Base-by-base conservation (phyloP, 495 filamentous ascomycete genomes). In the Podospora bellae-mahoneyi region DNA sequence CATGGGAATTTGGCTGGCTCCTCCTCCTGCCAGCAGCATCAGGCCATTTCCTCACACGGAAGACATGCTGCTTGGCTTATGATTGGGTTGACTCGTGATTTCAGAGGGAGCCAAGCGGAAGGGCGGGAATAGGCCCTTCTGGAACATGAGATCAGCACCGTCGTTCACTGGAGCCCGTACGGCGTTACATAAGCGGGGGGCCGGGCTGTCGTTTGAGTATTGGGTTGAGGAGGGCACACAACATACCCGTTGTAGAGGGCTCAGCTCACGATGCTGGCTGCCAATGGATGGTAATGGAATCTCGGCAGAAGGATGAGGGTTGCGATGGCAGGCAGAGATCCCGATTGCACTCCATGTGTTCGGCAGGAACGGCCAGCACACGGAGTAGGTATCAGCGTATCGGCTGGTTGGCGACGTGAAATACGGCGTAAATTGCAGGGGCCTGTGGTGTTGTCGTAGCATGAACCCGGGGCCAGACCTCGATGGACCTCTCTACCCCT, bases 101-200 rank as follows among this genome's bases (percentile, higher is more conserved):
- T 30, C 27, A 6, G 10, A 55, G 26, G 19, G 5, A 32, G 62
- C 58, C 67, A 65, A 66, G 60, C 19, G 20, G 6, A 5, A 32
- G 18, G 27, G n/a, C 27, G 10, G 60, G 64, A 69, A 70, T 70
- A 39, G 72, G 64, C 70, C 66, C 58, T 66, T 74, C 72, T 64
- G 72, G 72, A 74, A 68, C 72, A n/a, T 15, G 7, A 57, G 67
- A 68, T 68, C 61, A 65, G 34, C 65, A 62, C 54, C 20, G 55
- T 26, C 55, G 13, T 61, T 23, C 20, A 48, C 9, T 18, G 13
- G 9, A 5, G 34, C 5, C 34, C 34, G 30, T 32, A 13, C 39
- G 39, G 39, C 39, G 39, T 18, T 48, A 48, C 39, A 48, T 48
- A 48, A 48, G 13, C 39, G 39, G 39, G 6, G 39, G 13, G 39